Base-by-base conservation (phyloP, 306 rosid species). In the Corylus heterophylla region DNA sequence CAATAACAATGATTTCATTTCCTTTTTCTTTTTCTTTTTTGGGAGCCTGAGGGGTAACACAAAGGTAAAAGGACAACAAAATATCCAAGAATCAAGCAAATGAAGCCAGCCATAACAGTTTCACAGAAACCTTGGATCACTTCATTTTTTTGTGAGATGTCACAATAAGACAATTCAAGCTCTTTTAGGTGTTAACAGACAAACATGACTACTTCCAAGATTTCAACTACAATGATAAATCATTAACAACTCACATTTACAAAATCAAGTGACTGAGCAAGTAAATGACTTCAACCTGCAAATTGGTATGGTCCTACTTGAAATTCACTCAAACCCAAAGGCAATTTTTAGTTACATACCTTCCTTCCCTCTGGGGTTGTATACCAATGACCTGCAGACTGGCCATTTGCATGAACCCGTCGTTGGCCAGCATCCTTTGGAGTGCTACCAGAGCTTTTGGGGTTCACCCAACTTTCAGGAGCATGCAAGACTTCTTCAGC, bases 341-440 rank as follows among this genome's bases (percentile, higher is more conserved):
- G 39, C 20, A 74, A 62, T 20, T 54, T 48, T 14, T 39, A 14
- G 35, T 52, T 16, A 39, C 84, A 50, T 79, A 89, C 98, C 97
- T 86, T 94, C 77, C 84, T 86, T 82, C 98, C 97, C 31, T 84
- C 92, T 17, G 97, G 49, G 44, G 80, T 85, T 52, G 98, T 92
- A 88, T 31, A 95, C 97, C 98, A 95, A 78, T 92, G 97, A 82
- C 98, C 98, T 73, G 68, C 79, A 67, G 98, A 80, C 79, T 88
- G 83, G 31, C 86, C 85, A 78, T 86, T 85, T 58, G 97, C 96
- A 59, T 87, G 92, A 56, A 89, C 90, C 71, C 87, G 89, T 76
- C 88, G 80, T 81, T 81, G 83, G 74, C 93, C 90, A 39, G 92
- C 90, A 83, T 88, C 97, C 80, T 79, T 89, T 74, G 90, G 91